Percentiles rank a stretch among this genome's conserved stretches.
Conservation (phyloP, 2,329 filamentous ascomycete genomes). For the Pseudophaeomoniella oleicola region DNA sequence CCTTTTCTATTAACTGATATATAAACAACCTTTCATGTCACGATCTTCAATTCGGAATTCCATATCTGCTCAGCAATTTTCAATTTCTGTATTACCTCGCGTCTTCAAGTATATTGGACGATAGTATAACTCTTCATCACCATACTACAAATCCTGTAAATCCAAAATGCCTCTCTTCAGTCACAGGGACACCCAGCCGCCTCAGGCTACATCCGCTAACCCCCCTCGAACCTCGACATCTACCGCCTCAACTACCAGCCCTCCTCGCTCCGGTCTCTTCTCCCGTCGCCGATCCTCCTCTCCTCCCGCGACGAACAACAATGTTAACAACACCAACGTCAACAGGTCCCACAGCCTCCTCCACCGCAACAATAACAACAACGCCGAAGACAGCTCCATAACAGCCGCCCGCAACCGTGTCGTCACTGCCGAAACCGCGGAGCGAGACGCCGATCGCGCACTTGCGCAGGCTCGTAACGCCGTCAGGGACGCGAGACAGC, state of each 20-base stretch:
- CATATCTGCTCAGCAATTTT: too few relatives aligned
- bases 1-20: too few relatives aligned
- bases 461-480: constrained; percentile 41
- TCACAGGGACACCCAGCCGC: constrained; percentile 8
- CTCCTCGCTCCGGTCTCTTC: constrained; percentile 15
- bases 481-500: constrained; percentile 48
- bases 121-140: neutral
- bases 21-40: too few relatives aligned
- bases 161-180: constrained; percentile 11
- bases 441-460: constrained; percentile 51
- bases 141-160: neutral
- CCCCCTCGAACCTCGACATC: constrained; percentile 6
- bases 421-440: constrained; percentile 46
- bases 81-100: too few relatives aligned
- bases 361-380: constrained; percentile 24
- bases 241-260: constrained; percentile 11
- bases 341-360: constrained; percentile 18
- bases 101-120: too few relatives aligned
- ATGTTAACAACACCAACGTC: constrained; percentile 10
- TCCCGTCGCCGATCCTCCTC: constrained; percentile 22
- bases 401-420: constrained; percentile 47
- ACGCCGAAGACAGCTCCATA: constrained; percentile 52
- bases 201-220: constrained; percentile 6
- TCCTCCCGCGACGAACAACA: constrained; percentile 11
- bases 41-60: too few relatives aligned